Conservation (phyloP, 2,329 filamentous ascomycete genomes). For the Anisogramma anomala region DNA sequence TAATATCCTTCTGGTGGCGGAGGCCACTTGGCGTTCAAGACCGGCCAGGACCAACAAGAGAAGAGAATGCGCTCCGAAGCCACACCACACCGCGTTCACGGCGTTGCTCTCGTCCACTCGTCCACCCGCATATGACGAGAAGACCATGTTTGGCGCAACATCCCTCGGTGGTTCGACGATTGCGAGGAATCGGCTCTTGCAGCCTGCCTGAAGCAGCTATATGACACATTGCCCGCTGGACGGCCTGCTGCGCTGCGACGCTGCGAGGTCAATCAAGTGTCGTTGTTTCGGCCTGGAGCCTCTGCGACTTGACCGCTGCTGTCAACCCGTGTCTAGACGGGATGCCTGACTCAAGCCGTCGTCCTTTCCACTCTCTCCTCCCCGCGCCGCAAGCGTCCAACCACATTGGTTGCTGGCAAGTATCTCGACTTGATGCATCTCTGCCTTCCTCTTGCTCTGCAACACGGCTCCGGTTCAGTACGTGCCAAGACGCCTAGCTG, state of each 20-base stretch:
- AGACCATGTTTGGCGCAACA: constrained; percentile 6
- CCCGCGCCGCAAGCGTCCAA: background rate
- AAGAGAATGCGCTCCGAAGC: constrained; percentile 3
- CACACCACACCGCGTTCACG: constrained; percentile 7
- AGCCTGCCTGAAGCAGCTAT: background rate
- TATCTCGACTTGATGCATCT: too few relatives aligned
- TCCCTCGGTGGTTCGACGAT: constrained; percentile 9
- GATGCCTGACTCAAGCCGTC: constrained; percentile 12
- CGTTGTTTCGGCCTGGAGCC: constrained; percentile 6
- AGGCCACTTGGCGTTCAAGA: background rate
- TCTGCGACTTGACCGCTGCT: constrained; percentile 4
- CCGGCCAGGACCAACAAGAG: background rate
- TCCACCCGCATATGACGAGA: constrained; percentile 1
- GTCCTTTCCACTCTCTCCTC: constrained; percentile 10
- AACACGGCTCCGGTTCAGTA: too few relatives aligned
- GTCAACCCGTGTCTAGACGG: constrained; percentile 6
- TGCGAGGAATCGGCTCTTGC: constrained; percentile 1
- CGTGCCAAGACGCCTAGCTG: too few relatives aligned
- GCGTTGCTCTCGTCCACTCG: constrained; percentile 9
- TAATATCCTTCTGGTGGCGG: too few relatives aligned
- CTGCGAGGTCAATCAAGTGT: constrained; percentile 10
- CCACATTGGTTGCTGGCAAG: too few relatives aligned
- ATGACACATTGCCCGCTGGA: constrained; percentile 1
- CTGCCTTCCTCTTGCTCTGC: background rate
- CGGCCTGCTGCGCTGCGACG: constrained; percentile 10